Base-by-base conservation (phyloP, 1,284 basidiomycete genomes). In the Moesziomyces sp. region DNA sequence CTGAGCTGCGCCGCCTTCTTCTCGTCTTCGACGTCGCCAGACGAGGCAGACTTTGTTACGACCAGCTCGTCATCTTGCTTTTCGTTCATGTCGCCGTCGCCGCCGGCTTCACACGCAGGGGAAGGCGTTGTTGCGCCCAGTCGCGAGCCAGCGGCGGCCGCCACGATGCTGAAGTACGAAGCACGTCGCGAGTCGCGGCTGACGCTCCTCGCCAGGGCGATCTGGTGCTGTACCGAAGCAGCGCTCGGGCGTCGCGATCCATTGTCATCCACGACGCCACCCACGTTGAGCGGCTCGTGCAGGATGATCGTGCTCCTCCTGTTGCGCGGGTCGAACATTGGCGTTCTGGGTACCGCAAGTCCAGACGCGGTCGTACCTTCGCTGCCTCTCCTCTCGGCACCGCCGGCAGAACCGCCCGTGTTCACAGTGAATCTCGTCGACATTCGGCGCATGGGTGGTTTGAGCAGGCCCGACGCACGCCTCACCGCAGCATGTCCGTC, bases 221-320 rank as follows among this genome's bases (percentile, higher is more conserved):
- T 23, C 45, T 67, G 64, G 34, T 67, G 64, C 1, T 40, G 38
- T 13, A 40, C 38, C 38, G 38, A 40, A 18, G 38, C 18, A 4
- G 38, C 38, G 14, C 38, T 40, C 0, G 55, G 55, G 24, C 55
- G 55, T 48, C 58, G 58, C 7, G 49, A 47, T 7, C 28, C 43
- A 4, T 48, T 40, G 21, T 49, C 46, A 21, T 57, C 52, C 8
- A 42, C 47, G 19, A 58, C 19, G 9, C 48, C 50, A 35, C 45
- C 48, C 23, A 58, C 23, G 21, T 21, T 45, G 9, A 64, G 35
- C 3, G 56, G 60, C 43, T 70, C 67, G 53, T 64, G 61, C 49
- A 70, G 34, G 46, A 70, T 64, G 44, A 70, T 70, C 1, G 67
- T 70, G 34, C 59, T 63, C n/a, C 67, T 35, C 8, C 67, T 38